These are phyloP conservation scores for Panus rudis DNA, from an alignment of 768 basidiomycete genomes.

Conservation along the genomic window DNA sequence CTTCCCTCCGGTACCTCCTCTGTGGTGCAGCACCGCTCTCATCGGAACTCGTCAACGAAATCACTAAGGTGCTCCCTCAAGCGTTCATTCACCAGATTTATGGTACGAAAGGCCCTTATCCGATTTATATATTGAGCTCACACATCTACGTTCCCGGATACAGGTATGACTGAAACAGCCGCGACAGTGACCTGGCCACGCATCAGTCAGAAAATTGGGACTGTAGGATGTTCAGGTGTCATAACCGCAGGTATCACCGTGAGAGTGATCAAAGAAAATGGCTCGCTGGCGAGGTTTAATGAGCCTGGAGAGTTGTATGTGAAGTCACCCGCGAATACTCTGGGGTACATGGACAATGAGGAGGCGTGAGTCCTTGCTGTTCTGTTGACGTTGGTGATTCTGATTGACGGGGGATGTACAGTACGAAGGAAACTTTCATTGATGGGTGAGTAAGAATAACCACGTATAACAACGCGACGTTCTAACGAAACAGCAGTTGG, in stretches of 20 bases:
- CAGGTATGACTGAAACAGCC: constrained; percentile 66
- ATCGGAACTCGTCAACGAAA: constrained; percentile 27
- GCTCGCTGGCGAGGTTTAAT: constrained; percentile 29
- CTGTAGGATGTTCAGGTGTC: constrained; percentile 26
- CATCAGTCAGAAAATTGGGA: constrained; percentile 10
- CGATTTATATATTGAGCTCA: background rate
- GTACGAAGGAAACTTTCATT: constrained; percentile 62
- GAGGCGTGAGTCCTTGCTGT: constrained; percentile 6
- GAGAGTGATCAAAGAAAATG: constrained; percentile 39
- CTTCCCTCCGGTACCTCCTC: constrained; percentile 18
- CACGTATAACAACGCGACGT: background rate
- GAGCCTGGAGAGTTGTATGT: constrained; percentile 45
- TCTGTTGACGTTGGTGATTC: background rate
- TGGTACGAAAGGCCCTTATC: constrained; percentile 25
- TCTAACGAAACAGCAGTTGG: constrained; percentile 50
- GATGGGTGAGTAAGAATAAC: constrained; percentile 42
- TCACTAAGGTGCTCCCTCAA: constrained; percentile 44
- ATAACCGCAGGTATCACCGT: constrained; percentile 38
- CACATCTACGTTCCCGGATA: too few species aligned
- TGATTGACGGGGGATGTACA: constrained; percentile 37
- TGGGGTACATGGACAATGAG: constrained; percentile 22
- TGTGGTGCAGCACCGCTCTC: constrained; percentile 32
- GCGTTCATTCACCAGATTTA: constrained; percentile 57
- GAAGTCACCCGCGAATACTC: constrained; percentile 33
- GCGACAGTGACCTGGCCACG: constrained; percentile 40